phyloP scores from a whole-genome alignment of 305 asterid genomes.

The Fraxinus angustifolia region DNA sequence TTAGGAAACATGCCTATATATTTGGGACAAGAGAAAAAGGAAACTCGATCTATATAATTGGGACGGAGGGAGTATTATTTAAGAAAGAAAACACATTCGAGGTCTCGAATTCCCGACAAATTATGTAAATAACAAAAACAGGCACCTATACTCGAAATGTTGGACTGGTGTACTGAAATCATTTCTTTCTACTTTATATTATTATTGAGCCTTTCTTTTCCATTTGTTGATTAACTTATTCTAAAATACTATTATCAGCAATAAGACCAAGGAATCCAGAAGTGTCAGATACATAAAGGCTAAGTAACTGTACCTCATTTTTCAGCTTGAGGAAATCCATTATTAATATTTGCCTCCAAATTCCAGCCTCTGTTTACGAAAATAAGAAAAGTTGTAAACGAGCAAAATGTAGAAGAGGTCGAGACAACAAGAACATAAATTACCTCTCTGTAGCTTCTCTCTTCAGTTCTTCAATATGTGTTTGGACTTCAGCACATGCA shows the following conservation, averaged over 20 bases:
- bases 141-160: background rate
- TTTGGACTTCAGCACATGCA: conserved; percentile 67
- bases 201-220: background rate
- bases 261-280: background rate
- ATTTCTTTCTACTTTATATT: background rate
- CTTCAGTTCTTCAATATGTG: conserved; percentile 51
- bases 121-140: background rate
- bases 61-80: background rate
- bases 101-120: background rate
- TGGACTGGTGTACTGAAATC: background rate
- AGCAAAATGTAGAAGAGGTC: background rate
- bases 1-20: no score
- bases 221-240: background rate
- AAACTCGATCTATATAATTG: no score
- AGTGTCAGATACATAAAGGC: background rate
- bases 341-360: conserved; percentile 53
- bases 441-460: conserved; percentile 63
- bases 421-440: conserved; percentile 12
- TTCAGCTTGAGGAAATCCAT: conserved; percentile 36
- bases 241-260: background rate
- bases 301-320: conserved; percentile 34
- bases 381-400: conserved; percentile 14
- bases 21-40: no score
- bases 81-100: background rate
- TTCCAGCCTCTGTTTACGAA: conserved; percentile 58